Evolutionary conservation across 192 early-diverging fungal genomes (phyloP), one percentile per base, ranked within the genome.

Genomic region (Rhizoclosmatium sp.): DNA sequence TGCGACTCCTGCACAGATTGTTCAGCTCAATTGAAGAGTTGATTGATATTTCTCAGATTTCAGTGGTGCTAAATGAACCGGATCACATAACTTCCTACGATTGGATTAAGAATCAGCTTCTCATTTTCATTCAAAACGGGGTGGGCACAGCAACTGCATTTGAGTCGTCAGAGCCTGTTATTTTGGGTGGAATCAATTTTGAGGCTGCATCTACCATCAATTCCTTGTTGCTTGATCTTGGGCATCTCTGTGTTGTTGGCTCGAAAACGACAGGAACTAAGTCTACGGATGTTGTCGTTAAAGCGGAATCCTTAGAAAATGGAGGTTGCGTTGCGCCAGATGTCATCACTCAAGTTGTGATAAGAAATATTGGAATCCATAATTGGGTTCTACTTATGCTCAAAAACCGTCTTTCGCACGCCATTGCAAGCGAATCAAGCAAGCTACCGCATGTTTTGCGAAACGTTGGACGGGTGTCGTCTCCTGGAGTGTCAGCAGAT

Each of bases 11-110:
- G 4, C 82, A 84, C 68, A 61, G 76, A 9, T 41, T 84, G 68
- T 74, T 75, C 47, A 64, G 79, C 1, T 82, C 82, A 3, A 51
- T 78, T 23, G 79, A 81, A 49, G 80, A 81, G 42, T 4, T 84
- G 1, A 7, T 83, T 7, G 59, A 70, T 3, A 45, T 78, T 19
- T n/a, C 64, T 3, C 44, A 73, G 45, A 59, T 16, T 47, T 39
- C 65, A 3, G 48, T 84, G 14, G 21, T 84, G 9, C 21, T 84
- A 47, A 75, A 79, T 46, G 77, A 81, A n/a, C 16, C 23, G 31
- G 19, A 42, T 2, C 69, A 82, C 61, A 47, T 72, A 4, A 16
- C 64, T 3, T 74, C 59, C 9, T 84, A 78, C 65, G 23, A 59
- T 7, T 82, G 82, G 80, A 79, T 82, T 41, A 71, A 82, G 47